Base-by-base conservation (phyloP, 2,329 filamentous ascomycete species). In the Chrysosporium keratinophilum region DNA sequence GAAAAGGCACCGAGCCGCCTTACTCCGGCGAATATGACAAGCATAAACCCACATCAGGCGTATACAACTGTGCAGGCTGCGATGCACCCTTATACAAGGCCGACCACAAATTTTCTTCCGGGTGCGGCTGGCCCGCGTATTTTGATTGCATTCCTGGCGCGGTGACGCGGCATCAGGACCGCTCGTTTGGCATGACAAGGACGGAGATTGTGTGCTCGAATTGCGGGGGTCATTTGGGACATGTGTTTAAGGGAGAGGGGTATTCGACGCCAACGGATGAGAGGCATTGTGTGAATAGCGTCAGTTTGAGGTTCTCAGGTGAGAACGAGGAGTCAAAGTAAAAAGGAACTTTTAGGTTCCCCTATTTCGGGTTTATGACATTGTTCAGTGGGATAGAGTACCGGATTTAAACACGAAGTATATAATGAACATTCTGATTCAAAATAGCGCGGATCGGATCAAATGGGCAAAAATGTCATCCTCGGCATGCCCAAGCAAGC, bases 61-160 rank as follows among this genome's bases (percentile, higher is more conserved):
- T 88, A 52, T 98, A 97, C 74, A 83, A 78, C 44, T 98, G 93
- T 71, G 87, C 87, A 15, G 93, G 81, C 50, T 98, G 93, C 76
- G 71, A 83, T 28, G 80, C 89, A 6, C 90, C 93, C 4, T 81
- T 98, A 15, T 98, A 98, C 80, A 91, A 84, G 69, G 90, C 93
- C 28, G 79, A 79, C 58, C 90, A 95, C 73, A 98, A 98, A 71
- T 98, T 98, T 79, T 87, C 87, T 70, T 94, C 87, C 15, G 88
- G 89, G 41, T 98, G 93, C 71, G 93, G 93, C 57, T 98, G 93
- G 93, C 93, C 93, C 0, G 93, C 93, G 11, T 98, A 97, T 73
- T 98, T 91, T 68, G 93, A 98, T 71, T 91, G 85, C 60, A 81
- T 98, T 50, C 91, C 93, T 0, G 90, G 89, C 1, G 91, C 91